A percentile compares a stretch with the other conserved stretches of the same genome.
Evolutionary conservation across 2,329 filamentous ascomycete genomes (phyloP).

Genomic region (Rhynchosporium agropyri): DNA sequence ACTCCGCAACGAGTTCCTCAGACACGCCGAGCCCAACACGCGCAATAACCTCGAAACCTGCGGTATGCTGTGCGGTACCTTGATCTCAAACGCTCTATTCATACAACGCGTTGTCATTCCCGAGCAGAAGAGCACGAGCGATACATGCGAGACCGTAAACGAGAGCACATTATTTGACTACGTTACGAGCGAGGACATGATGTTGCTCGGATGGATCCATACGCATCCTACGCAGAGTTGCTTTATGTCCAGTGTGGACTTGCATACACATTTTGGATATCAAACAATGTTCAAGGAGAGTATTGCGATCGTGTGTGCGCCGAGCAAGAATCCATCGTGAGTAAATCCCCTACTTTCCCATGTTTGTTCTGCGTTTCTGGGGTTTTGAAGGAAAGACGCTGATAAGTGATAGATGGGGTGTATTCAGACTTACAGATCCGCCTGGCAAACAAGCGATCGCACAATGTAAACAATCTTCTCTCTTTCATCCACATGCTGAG

Average conservation of each 20-base stretch:
- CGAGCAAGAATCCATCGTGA: conserved; percentile 74
- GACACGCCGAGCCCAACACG: conserved; percentile 76
- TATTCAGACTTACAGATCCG: conserved; percentile 91
- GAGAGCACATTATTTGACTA: conserved; percentile 86
- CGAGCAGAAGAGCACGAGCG: conserved; percentile 83
- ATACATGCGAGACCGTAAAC: conserved; percentile 94
- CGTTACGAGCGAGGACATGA: conserved; percentile 51
- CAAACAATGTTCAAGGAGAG: conserved; percentile 97
- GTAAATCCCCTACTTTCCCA: conserved; percentile 41
- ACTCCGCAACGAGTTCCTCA: conserved; percentile 74
- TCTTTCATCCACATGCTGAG: conserved; percentile 76
- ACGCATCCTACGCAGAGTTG: conserved; percentile 96
- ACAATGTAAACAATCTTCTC: conserved; percentile 72
- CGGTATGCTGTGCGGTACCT: conserved; percentile 87
- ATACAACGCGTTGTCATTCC: conserved; percentile 87
- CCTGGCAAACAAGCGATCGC: conserved; percentile 86
- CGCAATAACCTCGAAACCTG: conserved; percentile 85
- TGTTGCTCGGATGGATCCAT: conserved; percentile 75
- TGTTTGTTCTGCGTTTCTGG: no score
- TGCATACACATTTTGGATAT: conserved; percentile 93
- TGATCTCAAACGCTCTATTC: conserved; percentile 92
- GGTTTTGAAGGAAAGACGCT: no score
- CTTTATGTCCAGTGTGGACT: conserved; percentile 92
- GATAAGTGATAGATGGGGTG: conserved; percentile 67
- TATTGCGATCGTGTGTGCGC: conserved; percentile 95